A percentile compares a stretch with the other conserved stretches of the same genome.
These are phyloP conservation scores for Pisolithus thermaeus DNA, from an alignment of 1,284 basidiomycete species.

Conservation along the genomic window DNA sequence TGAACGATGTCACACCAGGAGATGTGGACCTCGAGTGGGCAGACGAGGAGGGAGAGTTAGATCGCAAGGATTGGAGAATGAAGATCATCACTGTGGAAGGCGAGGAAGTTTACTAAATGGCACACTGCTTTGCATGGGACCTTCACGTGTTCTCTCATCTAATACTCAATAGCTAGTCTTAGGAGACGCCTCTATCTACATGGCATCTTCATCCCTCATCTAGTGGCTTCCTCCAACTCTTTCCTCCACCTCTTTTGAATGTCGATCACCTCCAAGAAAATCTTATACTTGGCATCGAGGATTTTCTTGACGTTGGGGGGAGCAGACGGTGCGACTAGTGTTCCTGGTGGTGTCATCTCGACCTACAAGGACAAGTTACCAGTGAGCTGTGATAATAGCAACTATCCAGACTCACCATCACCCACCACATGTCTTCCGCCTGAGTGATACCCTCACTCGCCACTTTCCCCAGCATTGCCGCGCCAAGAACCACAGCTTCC, in stretches of 20 bases:
- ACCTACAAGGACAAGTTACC: constrained; percentile 40
- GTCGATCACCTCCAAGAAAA: constrained; percentile 85
- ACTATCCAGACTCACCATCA: constrained; percentile 64
- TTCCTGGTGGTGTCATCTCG: constrained; percentile 88
- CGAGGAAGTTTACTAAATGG: constrained; percentile 23
- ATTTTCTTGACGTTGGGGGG: constrained; percentile 63
- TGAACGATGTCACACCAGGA: constrained; percentile 28
- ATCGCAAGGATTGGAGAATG: constrained; percentile 57
- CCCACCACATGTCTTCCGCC: constrained; percentile 77
- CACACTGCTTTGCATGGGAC: neutral
- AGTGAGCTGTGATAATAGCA: neutral
- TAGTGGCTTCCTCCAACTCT: constrained; percentile 57
- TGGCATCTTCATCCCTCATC: neutral
- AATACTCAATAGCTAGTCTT: neutral
- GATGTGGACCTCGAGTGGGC: constrained; percentile 68
- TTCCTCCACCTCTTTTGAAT: constrained; percentile 81
- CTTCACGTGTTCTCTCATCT: neutral
- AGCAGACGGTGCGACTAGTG: constrained; percentile 64
- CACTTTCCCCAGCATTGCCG: constrained; percentile 90
- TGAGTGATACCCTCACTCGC: constrained; percentile 58
- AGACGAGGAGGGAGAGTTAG: constrained; percentile 64
- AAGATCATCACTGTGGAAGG: constrained; percentile 61
- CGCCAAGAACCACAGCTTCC: constrained; percentile 86
- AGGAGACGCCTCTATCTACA: neutral
- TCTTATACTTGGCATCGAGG: constrained; percentile 89